A percentile compares a stretch with the other conserved stretches of the same genome.
Evolutionary conservation across 192 early-diverging fungal species (phyloP).

Genomic region (Pilaira anomala): DNA sequence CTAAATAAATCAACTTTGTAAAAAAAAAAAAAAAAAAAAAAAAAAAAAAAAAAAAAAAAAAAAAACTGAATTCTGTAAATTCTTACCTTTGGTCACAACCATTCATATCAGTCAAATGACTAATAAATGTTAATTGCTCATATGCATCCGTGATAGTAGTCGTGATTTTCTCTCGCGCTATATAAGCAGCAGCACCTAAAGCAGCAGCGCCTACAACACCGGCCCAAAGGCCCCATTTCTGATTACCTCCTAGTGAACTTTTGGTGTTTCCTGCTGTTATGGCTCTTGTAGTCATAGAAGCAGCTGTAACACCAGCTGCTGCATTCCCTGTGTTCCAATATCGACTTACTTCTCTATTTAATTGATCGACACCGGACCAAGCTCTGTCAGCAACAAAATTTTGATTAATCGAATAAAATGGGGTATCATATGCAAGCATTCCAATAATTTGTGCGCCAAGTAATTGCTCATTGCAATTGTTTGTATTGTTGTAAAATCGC

Average conservation of each 20-base stretch:
- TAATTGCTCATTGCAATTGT: not conserved
- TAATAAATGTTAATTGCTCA: slow-evolving; percentile 51
- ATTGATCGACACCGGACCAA: slow-evolving; percentile 31
- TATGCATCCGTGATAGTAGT: slow-evolving; percentile 33
- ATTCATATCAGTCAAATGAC: slow-evolving; percentile 39
- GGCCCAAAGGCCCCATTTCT: slow-evolving; percentile 43
- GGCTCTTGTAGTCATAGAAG: not conserved
- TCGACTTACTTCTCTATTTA: slow-evolving; percentile 26
- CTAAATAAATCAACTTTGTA: slow-evolving; percentile 6
- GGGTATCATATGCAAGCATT: slow-evolving; percentile 54
- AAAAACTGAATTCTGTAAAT: not conserved
- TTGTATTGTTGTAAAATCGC: slow-evolving; percentile 13
- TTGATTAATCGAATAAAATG: slow-evolving; percentile 49
- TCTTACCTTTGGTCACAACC: slow-evolving; percentile 46
- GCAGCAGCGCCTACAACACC: slow-evolving; percentile 42
- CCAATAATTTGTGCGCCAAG: slow-evolving; percentile 39
- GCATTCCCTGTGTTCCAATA: not conserved
- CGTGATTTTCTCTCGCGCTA: slow-evolving; percentile 35
- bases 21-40: not conserved
- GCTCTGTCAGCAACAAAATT: slow-evolving; percentile 40
- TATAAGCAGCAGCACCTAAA: slow-evolving; percentile 39
- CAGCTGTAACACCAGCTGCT: not conserved
- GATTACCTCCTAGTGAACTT: not conserved
- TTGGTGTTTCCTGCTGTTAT: not conserved
- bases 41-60: not conserved